A percentile compares a stretch with the other conserved stretches of the same genome.
phyloP scores from a whole-genome alignment of 2,329 filamentous ascomycete species.

The Diplodia intermedia region DNA sequence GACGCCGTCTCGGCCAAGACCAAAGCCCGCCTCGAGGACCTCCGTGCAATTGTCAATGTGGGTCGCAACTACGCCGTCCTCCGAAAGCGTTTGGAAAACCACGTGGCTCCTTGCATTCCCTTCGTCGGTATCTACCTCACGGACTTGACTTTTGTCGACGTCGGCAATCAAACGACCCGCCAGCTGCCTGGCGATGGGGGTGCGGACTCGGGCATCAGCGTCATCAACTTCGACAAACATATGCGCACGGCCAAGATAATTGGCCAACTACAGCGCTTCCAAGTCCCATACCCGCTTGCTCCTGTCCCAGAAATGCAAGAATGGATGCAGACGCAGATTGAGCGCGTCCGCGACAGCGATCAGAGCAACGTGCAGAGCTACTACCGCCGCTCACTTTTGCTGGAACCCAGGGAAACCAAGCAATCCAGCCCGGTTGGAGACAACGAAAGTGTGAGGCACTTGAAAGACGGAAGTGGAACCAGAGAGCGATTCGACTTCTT shows the following conservation, averaged over 20 bases:
- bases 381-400: constrained; percentile 82
- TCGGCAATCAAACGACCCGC: constrained; percentile 87
- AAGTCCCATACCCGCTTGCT: constrained; percentile 85
- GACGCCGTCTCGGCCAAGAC: constrained; percentile 84
- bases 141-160: constrained; percentile 93
- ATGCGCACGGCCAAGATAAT: constrained; percentile 94
- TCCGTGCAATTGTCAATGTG: constrained; percentile 86
- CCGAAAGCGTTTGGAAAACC: constrained; percentile 80
- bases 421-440: constrained; percentile 28
- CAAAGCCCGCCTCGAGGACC: constrained; percentile 75
- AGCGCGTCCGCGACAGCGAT: constrained; percentile 71
- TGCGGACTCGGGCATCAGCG: constrained; percentile 71
- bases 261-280: constrained; percentile 92
- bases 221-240: constrained; percentile 99
- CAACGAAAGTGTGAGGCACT: constrained; percentile 10
- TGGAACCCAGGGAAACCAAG: constrained; percentile 74
- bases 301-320: constrained; percentile 89
- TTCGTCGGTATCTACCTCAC: constrained; percentile 97
- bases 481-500: constrained; percentile 31
- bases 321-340: constrained; percentile 85
- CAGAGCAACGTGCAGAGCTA: constrained; percentile 69
- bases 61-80: constrained; percentile 90
- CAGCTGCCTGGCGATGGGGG: constrained; percentile 67
- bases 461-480: constrained; percentile 14
- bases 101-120: constrained; percentile 89